These are phyloP conservation scores for Backusella westeae DNA, from an alignment of 192 early-diverging fungal genomes.

Conservation along the genomic window DNA sequence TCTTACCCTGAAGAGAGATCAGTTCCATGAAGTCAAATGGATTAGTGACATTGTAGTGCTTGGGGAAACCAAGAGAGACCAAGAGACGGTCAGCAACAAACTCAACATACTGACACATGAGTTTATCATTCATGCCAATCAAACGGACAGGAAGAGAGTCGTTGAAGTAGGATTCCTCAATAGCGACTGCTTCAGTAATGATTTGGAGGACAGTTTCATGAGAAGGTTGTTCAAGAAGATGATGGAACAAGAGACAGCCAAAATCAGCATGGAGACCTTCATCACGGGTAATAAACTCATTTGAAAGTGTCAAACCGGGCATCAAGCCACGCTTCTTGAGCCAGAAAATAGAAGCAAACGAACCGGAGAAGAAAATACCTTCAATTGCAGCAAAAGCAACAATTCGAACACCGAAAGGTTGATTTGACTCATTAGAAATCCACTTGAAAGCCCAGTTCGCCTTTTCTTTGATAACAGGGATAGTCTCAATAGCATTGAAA, in stretches of 20 bases:
- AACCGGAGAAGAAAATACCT: conserved; percentile 96
- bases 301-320: conserved; percentile 95
- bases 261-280: conserved; percentile 97
- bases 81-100: conserved; percentile 95
- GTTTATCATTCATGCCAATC: conserved; percentile 91
- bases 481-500: conserved; percentile 90
- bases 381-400: conserved; percentile 97
- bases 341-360: conserved; percentile 98
- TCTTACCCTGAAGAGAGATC: conserved; percentile 96
- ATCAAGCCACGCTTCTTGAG: conserved; percentile 97
- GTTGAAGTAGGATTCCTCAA: conserved; percentile 92
- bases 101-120: conserved; percentile 96
- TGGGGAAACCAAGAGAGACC: conserved; percentile 80
- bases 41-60: conserved; percentile 82
- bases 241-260: conserved; percentile 88
- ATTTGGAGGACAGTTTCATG: conserved; percentile 62
- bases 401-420: conserved; percentile 86
- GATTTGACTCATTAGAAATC: conserved; percentile 63
- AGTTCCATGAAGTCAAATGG: conserved; percentile 99
- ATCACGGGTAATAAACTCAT: conserved; percentile 95
- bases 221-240: conserved; percentile 71
- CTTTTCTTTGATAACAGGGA: conserved; percentile 92
- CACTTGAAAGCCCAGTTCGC: conserved; percentile 94
- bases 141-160: conserved; percentile 86
- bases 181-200: conserved; percentile 81